Evolutionary conservation across 176 grass and related monocot genomes (phyloP), one percentile per base, ranked within the genome.

Genomic region (Panicum miliaceum): DNA sequence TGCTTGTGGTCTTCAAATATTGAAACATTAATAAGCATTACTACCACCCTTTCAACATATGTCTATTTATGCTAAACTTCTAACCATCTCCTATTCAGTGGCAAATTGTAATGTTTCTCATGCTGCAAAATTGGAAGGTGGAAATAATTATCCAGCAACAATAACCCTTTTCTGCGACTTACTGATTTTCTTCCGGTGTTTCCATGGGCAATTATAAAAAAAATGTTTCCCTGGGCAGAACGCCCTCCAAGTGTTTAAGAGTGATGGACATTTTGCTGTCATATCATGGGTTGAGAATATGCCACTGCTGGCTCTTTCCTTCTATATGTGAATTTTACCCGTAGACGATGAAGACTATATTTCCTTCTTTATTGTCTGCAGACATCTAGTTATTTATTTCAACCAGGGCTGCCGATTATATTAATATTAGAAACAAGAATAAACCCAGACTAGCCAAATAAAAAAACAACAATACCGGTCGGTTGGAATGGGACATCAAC

Each of bases 241-340:
- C 40, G 3, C 36, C 34, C n/a, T 76, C 10, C 10, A 0, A 43
- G 46, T 73, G 7, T 77, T 59, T 61, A 14, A 27, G 19, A 61
- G 13, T 6, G 37, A 3, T 18, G 16, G 57, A 56, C 16, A 36
- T 22, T 54, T 75, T 57, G 0, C 50, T 38, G 19, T 4, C 5
- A 36, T 75, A n/a, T 36, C 26, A 75, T 37, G 29, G 6, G 42
- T 50, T 64, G 62, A 80, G 29, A 14, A 35, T 64, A 79, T 64
- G 41, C 42, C 14, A 9, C 15, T 11, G 20, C 25, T 19, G 9
- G n/a, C 22, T 45, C 75, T 61, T 43, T 19, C 22, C 54, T 77
- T 60, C 22, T 61, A 7, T 18, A 10, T 43, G 22, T 41, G 35
- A 7, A 40, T 59, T 32, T 32, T 2, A 32, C 29, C 2, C 2